Evolutionary conservation across 2,329 filamentous ascomycete genomes (phyloP).

Genomic region (Aspergillus aculeatus): DNA sequence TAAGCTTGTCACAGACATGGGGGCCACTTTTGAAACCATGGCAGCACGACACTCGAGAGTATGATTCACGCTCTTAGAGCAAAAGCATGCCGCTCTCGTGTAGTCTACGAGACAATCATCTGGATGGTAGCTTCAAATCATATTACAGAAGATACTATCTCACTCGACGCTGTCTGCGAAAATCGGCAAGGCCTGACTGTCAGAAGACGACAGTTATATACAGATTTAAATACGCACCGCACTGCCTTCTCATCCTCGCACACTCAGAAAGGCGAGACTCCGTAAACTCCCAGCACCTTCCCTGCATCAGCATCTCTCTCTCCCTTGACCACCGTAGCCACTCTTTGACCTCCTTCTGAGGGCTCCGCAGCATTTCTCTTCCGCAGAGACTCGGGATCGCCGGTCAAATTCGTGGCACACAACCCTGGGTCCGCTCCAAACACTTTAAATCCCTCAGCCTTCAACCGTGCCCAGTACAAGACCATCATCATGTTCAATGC

Average conservation of each 20-base stretch:
- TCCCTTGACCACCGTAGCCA: slow-evolving; percentile 25
- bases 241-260: background rate
- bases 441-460: slow-evolving; percentile 49
- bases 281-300: slow-evolving; percentile 22
- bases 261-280: slow-evolving; percentile 12
- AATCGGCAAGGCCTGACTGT: too few relatives aligned
- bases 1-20: too few relatives aligned
- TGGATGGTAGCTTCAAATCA: too few relatives aligned
- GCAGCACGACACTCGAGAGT: too few relatives aligned
- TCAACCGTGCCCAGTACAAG: slow-evolving; percentile 37
- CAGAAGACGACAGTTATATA: background rate
- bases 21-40: too few relatives aligned
- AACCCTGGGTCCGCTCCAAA: slow-evolving; percentile 49
- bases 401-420: slow-evolving; percentile 40
- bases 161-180: too few relatives aligned
- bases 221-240: background rate
- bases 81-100: too few relatives aligned
- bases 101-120: too few relatives aligned
- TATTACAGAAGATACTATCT: too few relatives aligned
- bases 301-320: slow-evolving; percentile 42
- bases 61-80: too few relatives aligned
- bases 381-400: slow-evolving; percentile 13
- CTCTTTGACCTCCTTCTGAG: slow-evolving; percentile 12
- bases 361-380: slow-evolving; percentile 17
- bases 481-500: slow-evolving; percentile 50